Conservation (phyloP, 2,329 filamentous ascomycete species). For the Lasiodiplodia gonubiensis region DNA sequence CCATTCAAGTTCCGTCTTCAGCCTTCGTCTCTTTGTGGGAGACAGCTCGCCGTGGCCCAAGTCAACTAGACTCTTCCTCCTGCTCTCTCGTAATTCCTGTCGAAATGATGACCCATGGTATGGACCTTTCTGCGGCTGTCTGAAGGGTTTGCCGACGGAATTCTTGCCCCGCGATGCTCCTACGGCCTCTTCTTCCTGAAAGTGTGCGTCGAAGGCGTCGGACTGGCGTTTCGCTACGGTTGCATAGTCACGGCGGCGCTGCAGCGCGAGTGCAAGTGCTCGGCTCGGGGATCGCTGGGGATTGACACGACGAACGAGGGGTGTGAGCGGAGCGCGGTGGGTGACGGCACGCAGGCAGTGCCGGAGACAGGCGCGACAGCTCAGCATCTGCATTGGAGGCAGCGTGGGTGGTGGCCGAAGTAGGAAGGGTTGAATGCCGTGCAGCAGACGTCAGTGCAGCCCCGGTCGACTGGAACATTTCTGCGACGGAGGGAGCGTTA, state of each 20-base stretch:
- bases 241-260: slow-evolving; percentile 20
- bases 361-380: slow-evolving; percentile 49
- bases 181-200: neutral
- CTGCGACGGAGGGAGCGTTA: neutral
- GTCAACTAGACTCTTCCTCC: neutral
- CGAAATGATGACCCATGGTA: neutral
- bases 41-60: neutral
- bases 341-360: slow-evolving; percentile 51
- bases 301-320: slow-evolving; percentile 28
- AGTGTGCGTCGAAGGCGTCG: neutral
- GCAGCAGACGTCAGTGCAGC: neutral
- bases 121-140: neutral
- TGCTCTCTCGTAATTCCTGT: neutral
- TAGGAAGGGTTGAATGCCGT: neutral
- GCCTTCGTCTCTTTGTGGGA: neutral
- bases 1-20: slow-evolving; percentile 15
- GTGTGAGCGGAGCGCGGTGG: slow-evolving; percentile 35
- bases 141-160: slow-evolving; percentile 1
- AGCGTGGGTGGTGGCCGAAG: neutral
- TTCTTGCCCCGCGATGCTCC: neutral
- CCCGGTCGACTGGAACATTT: slow-evolving; percentile 5
- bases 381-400: slow-evolving; percentile 46
- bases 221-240: neutral
- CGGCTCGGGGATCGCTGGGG: slow-evolving; percentile 6
- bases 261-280: slow-evolving; percentile 22